Evolutionary conservation across 129 eudicot genomes (phyloP).

Genomic region (Calendula officinalis): DNA sequence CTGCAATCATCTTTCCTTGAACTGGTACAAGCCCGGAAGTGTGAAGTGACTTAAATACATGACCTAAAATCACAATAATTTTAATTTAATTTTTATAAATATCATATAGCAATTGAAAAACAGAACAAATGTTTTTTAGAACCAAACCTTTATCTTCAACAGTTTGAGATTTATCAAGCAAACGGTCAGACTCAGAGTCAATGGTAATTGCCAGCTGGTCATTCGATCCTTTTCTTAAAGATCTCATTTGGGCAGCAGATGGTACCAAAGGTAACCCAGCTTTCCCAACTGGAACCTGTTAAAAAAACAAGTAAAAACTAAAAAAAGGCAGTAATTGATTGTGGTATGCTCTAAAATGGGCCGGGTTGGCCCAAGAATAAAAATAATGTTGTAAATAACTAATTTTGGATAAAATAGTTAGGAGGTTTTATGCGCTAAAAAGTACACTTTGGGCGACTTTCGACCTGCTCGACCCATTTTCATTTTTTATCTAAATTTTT

Average conservation of each 20-base stretch:
- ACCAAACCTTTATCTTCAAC: slow-evolving; percentile 84
- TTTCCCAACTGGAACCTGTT: slow-evolving; percentile 65
- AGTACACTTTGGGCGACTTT: slow-evolving; percentile 5
- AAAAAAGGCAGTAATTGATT: slow-evolving; percentile 5
- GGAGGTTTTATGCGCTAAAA: neutral
- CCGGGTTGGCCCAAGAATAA: neutral
- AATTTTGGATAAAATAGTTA: neutral
- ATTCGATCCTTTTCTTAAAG: slow-evolving; percentile 73
- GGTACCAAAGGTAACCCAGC: slow-evolving; percentile 51
- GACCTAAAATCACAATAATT: slow-evolving; percentile 49
- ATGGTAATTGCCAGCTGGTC: slow-evolving; percentile 83
- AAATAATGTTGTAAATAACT: no score
- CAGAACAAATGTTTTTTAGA: neutral
- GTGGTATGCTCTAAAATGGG: slow-evolving; percentile 8
- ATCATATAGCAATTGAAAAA: neutral
- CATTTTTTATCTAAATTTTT: neutral
- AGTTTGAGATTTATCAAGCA: slow-evolving; percentile 54
- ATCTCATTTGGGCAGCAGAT: slow-evolving; percentile 35
- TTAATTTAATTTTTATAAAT: no score
- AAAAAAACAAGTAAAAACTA: slow-evolving; percentile 13
- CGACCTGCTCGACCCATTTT: neutral
- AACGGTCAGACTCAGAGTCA: slow-evolving; percentile 74
- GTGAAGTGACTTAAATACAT: slow-evolving; percentile 76
- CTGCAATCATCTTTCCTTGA: slow-evolving; percentile 92
- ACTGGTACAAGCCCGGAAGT: slow-evolving; percentile 80